Base-by-base conservation (phyloP, 2,329 filamentous ascomycete species). In the Trichophyton simii region DNA sequence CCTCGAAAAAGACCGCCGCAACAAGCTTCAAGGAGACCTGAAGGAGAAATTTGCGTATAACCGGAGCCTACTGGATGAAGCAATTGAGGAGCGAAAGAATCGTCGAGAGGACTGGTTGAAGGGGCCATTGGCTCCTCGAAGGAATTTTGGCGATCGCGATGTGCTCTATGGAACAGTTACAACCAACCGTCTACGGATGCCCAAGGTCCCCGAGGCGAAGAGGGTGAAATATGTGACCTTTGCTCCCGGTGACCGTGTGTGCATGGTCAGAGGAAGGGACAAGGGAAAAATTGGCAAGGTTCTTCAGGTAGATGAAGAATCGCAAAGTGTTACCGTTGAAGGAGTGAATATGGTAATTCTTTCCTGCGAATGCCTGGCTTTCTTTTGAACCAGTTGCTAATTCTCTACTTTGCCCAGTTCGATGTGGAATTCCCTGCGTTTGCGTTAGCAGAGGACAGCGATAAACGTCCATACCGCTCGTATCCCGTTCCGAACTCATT, bases 241-340 rank as follows among this genome's bases (percentile, higher is more conserved):
- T 62, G 82, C 80, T 25, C 70, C 76, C 3, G 85, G 86, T 5
- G 94, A 97, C 74, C 83, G 94, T 63, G 91, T 96, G 36, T 88
- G 92, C 60, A 77, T 97, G 62, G 76, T 90, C 60, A 83, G 87
- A 63, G 91, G 92, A 7, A 82, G 81, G 41, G 88, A 94, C 69
- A 87, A 86, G 77, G 91, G 91, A 68, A 89, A 87, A 77, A 94
- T 99, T 74, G 88, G 89, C 58, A 77, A 77, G n/a, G 83, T 97
- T 52, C 73, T 72, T 63, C 72, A 77, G 1, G 77, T 95, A 54
- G 76, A 83, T 65, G 64, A 70, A 3, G 73, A 80, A 9, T 77
- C 75, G 54, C 85, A 83, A 63, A 80, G 81, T 64, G 77, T 89
- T 54, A 78, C 75, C n/a, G 75, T 91, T 50, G 79, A 83, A 64